Base-by-base conservation (phyloP, 306 rosid species). In the Quercus ilex region DNA sequence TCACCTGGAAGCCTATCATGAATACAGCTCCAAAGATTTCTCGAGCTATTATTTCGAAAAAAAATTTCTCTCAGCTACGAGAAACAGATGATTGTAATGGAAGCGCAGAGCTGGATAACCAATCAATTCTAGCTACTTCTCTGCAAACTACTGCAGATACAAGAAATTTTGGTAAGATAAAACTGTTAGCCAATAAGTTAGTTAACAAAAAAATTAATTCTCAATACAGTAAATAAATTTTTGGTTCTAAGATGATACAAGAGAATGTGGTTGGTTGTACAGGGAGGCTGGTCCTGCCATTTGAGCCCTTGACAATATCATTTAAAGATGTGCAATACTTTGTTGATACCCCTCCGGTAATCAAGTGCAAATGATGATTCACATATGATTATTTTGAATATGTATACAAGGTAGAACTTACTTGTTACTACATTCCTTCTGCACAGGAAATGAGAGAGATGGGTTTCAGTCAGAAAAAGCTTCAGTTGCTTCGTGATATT, bases 401-500 rank as follows among this genome's bases (percentile, higher is more conserved):
- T 75, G 57, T 65, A 79, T 15, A 73, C 30, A 52, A 60, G 79
- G 80, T 59, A 64, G 23, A 30, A 77, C 56, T 81, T 68, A 64
- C 80, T 51, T 51, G 43, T 71, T 52, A 55, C 76, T 73, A 21
- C 72, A 67, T 59, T 79, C 35, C 79, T 77, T 74, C 14, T 77
- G 69, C 72, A 74, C 89, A 91, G 98, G 93, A 91, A 84, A 94
- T 91, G 97, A 92, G 76, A 79, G 80, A 75, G 30, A 83, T 80
- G 8, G 97, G 97, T 26, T 85, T 89, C 26, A 77, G 69, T 46
- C 86, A 91, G 79, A 83, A 86, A 80, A 89, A 77, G 55, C 91
- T 94, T 67, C 97, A 92, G 78, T 78, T 94, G 73, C 94, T 94
- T 75, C 81, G 87, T 6, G 93, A 89, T 83, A 76, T 94, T 71